Percentiles rank a stretch among this genome's conserved stretches.
These are phyloP conservation scores for Vitis riparia DNA, from an alignment of 164 flowering plant species.

Conservation along the genomic window DNA sequence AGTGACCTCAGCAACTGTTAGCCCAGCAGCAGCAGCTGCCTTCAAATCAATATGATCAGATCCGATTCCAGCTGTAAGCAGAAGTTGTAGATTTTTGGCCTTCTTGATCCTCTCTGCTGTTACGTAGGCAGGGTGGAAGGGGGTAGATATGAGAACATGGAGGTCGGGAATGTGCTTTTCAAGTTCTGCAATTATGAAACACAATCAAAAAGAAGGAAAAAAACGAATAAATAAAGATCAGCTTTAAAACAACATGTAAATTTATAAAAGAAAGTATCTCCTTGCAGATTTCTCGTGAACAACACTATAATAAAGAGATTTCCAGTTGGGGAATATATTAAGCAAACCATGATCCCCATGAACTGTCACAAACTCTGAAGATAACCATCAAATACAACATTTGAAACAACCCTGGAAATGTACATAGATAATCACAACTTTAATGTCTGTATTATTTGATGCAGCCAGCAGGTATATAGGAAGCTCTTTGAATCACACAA, in stretches of 20 bases:
- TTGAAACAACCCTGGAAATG: too few relatives aligned
- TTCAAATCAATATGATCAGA: conserved; percentile 93
- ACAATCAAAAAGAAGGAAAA: conserved; percentile 4
- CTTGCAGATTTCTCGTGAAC: too few relatives aligned
- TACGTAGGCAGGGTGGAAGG: conserved; percentile 97
- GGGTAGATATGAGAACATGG: conserved; percentile 89
- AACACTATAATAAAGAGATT: too few relatives aligned
- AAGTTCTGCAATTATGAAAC: conserved; percentile 62
- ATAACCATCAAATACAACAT: too few relatives aligned
- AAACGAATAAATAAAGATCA: neutral
- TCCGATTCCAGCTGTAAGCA: conserved; percentile 96
- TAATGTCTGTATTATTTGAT: too few relatives aligned
- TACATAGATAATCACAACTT: too few relatives aligned
- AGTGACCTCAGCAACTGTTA: conserved; percentile 97
- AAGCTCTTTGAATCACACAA: too few relatives aligned
- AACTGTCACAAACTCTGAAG: too few relatives aligned
- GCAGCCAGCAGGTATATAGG: too few relatives aligned
- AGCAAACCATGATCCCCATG: too few relatives aligned
- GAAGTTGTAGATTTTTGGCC: conserved; percentile 84
- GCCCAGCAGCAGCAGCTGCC: conserved; percentile 92
- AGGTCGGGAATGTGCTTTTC: conserved; percentile 93
- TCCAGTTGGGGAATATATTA: too few relatives aligned
- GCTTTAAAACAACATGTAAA: neutral
- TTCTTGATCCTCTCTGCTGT: conserved; percentile 92
- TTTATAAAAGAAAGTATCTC: too few relatives aligned